These are phyloP conservation scores for Coniochaeta ligniaria DNA, from an alignment of 2,329 filamentous ascomycete species.

Conservation along the genomic window DNA sequence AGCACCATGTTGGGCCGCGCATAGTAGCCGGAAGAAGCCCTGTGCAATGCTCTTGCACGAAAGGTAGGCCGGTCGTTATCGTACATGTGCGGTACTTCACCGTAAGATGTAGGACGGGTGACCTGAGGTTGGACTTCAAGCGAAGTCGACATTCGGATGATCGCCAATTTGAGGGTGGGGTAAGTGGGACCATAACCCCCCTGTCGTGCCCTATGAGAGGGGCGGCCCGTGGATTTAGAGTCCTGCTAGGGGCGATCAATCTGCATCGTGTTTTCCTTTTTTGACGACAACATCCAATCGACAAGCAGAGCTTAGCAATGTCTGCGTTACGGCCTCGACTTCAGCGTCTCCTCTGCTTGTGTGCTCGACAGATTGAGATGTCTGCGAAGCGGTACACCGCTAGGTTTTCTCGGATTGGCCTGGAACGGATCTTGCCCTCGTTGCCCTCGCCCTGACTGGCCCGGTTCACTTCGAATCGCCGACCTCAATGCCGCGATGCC, in stretches of 20 bases:
- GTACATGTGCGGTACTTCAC: too few species aligned
- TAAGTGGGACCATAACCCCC: neutral
- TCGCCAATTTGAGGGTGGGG: neutral
- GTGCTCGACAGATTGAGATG: neutral
- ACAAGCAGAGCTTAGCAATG: neutral
- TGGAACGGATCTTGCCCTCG: neutral
- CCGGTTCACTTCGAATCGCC: neutral
- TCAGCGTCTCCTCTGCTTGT: neutral
- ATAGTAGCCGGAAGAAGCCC: neutral
- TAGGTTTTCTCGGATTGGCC: neutral
- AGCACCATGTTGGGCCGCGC: neutral
- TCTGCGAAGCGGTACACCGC: neutral
- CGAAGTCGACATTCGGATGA: neutral
- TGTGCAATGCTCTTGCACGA: neutral
- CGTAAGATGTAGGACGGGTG: neutral
- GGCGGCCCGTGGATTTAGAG: neutral
- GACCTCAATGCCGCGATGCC: neutral
- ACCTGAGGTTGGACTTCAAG: neutral
- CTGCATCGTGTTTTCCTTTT: neutral
- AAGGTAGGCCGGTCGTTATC: too few species aligned
- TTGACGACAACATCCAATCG: neutral
- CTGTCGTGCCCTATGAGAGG: neutral
- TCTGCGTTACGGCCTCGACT: neutral
- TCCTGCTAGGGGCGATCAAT: neutral
- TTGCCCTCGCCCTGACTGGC: neutral